A percentile compares a stretch with the other conserved stretches of the same genome.
These are phyloP conservation scores for Escovopsis sp. DNA, from an alignment of 2,329 filamentous ascomycete species.

Conservation along the genomic window DNA sequence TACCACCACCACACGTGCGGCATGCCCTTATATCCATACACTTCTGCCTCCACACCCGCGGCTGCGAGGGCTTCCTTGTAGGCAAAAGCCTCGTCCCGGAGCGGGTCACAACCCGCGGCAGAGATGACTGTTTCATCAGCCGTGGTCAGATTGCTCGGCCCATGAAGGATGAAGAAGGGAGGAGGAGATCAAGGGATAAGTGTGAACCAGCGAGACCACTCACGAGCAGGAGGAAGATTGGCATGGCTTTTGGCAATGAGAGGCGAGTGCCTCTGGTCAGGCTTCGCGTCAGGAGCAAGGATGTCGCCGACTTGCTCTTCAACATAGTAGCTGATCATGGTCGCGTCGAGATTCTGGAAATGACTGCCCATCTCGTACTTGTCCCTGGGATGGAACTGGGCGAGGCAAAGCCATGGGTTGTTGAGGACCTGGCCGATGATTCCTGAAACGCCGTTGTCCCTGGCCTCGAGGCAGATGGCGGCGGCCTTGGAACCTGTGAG, in stretches of 20 bases:
- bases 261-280: neutral
- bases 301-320: constrained; percentile 21
- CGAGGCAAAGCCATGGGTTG: constrained; percentile 21
- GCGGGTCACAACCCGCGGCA: constrained; percentile 18
- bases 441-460: constrained; percentile 16
- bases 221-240: neutral
- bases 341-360: constrained; percentile 17
- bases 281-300: constrained; percentile 14
- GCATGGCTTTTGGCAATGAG: neutral
- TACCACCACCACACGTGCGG: constrained; percentile 18
- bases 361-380: constrained; percentile 22
- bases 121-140: constrained; percentile 16
- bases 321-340: constrained; percentile 13
- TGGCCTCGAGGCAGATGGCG: constrained; percentile 6
- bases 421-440: constrained; percentile 19
- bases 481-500: neutral
- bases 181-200: too few species aligned
- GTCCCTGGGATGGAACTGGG: constrained; percentile 17
- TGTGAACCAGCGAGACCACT: too few species aligned
- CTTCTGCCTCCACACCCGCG: constrained; percentile 17
- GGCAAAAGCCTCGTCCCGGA: constrained; percentile 24
- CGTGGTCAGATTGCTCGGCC: neutral
- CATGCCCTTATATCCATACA: constrained; percentile 19
- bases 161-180: neutral
- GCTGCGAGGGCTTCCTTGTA: constrained; percentile 20